Evolutionary conservation across 768 basidiomycete species (phyloP).

Genomic region (Rickenella mellea): DNA sequence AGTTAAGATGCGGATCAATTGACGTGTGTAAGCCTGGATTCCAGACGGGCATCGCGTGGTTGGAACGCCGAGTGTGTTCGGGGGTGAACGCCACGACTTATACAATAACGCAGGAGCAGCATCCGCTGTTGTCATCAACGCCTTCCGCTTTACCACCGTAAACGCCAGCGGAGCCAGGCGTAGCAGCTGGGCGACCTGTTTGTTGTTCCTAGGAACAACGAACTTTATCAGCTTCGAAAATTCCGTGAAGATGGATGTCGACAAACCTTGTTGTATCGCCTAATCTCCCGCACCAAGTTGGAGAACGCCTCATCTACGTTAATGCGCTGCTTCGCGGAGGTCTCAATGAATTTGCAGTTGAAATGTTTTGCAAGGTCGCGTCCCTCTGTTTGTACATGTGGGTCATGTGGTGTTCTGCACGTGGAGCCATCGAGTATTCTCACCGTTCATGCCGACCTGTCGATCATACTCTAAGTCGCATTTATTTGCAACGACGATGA

Average conservation of each 20-base stretch:
- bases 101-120: conserved; percentile 61
- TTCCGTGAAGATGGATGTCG: conserved; percentile 2
- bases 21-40: background rate
- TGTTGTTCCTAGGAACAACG: conserved; percentile 51
- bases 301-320: conserved; percentile 96
- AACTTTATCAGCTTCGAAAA: background rate
- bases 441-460: conserved; percentile 92
- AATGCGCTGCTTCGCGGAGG: conserved; percentile 92
- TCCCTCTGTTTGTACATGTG: conserved; percentile 56
- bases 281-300: conserved; percentile 87
- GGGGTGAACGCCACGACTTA: conserved; percentile 14
- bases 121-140: conserved; percentile 48
- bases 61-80: background rate
- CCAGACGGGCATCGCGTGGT: background rate
- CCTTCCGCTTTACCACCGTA: conserved; percentile 31
- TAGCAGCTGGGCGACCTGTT: conserved; percentile 58
- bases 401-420: conserved; percentile 8
- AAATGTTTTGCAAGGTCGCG: conserved; percentile 93
- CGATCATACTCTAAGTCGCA: conserved; percentile 93
- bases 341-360: conserved; percentile 91
- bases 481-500: conserved; percentile 97
- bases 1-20: background rate
- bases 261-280: conserved; percentile 84
- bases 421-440: conserved; percentile 10
- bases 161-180: conserved; percentile 43